phyloP scores from a whole-genome alignment of 2,329 filamentous ascomycete species.

The Fusarium subtropicale region DNA sequence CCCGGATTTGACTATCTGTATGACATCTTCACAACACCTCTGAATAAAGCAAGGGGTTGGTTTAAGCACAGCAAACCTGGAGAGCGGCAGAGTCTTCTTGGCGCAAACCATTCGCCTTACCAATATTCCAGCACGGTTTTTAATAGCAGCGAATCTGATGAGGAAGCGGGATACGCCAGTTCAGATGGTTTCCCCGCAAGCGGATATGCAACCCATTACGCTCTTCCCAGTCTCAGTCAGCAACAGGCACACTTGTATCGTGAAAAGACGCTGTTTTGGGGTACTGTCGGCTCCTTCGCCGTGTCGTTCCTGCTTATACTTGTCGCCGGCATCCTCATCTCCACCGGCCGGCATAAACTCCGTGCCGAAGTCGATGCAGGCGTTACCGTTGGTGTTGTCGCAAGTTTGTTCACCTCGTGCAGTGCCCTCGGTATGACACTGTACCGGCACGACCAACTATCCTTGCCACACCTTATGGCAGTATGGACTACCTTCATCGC shows the following conservation, averaged over 20 bases:
- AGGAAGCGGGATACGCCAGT: conserved; percentile 64
- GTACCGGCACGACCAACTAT: conserved; percentile 60
- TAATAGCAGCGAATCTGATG: conserved; percentile 55
- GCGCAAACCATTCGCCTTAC: conserved; percentile 39
- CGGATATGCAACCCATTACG: conserved; percentile 67
- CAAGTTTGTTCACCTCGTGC: conserved; percentile 73
- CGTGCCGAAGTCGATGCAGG: conserved; percentile 79
- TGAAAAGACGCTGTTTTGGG: conserved; percentile 67
- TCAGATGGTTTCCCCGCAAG: conserved; percentile 61
- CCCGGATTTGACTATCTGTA: conserved; percentile 73
- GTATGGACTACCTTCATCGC: conserved; percentile 54
- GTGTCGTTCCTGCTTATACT: conserved; percentile 72
- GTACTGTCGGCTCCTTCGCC: conserved; percentile 65
- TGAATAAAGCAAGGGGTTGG: conserved; percentile 65
- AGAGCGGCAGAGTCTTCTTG: conserved; percentile 49
- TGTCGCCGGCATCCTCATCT: conserved; percentile 73
- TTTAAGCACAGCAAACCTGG: conserved; percentile 52
- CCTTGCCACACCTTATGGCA: conserved; percentile 57
- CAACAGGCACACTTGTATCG: conserved; percentile 63
- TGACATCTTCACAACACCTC: conserved; percentile 61
- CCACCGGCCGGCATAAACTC: conserved; percentile 75
- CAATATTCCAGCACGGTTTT: conserved; percentile 50
- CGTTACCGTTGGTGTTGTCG: conserved; percentile 75
- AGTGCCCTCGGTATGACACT: conserved; percentile 70
- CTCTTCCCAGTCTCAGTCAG: conserved; percentile 64